phyloP scores from a whole-genome alignment of 140 eudicot species.

The Bidens hawaiensis region DNA sequence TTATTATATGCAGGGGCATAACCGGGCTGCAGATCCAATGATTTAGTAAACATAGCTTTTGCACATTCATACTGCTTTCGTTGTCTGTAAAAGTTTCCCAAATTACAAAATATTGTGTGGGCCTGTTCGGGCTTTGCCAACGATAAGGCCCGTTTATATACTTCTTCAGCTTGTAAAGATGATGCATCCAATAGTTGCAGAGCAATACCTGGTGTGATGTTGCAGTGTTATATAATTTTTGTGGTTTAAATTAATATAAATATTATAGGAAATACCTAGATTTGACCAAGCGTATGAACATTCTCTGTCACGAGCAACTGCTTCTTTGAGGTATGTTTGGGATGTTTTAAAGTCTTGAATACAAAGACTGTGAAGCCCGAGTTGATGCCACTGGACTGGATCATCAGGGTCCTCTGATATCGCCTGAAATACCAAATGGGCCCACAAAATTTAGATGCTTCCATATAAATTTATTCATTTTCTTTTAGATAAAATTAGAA shows the following conservation, averaged over 20 bases:
- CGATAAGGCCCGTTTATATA: conserved; percentile 71
- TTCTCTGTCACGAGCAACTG: conserved; percentile 76
- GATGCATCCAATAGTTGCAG: conserved; percentile 72
- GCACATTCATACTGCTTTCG: conserved; percentile 55
- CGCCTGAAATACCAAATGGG: conserved; percentile 50
- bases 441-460: neutral
- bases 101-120: conserved; percentile 63
- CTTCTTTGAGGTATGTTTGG: conserved; percentile 82
- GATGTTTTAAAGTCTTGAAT: conserved; percentile 71
- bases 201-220: conserved; percentile 50
- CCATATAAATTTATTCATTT: neutral
- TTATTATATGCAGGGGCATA: conserved; percentile 95
- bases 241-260: neutral
- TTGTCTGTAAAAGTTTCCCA: conserved; percentile 83
- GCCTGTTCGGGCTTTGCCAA: conserved; percentile 68
- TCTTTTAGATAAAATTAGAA: no score
- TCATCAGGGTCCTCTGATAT: conserved; percentile 88
- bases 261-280: conserved; percentile 49
- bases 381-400: conserved; percentile 93
- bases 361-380: conserved; percentile 89
- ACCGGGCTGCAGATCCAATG: conserved; percentile 88
- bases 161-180: conserved; percentile 76
- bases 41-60: conserved; percentile 89
- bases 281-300: conserved; percentile 93
- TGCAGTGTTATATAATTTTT: neutral